Conservation (phyloP, 176 grass and related monocot genomes). For the Bonia amplexicaulis region DNA sequence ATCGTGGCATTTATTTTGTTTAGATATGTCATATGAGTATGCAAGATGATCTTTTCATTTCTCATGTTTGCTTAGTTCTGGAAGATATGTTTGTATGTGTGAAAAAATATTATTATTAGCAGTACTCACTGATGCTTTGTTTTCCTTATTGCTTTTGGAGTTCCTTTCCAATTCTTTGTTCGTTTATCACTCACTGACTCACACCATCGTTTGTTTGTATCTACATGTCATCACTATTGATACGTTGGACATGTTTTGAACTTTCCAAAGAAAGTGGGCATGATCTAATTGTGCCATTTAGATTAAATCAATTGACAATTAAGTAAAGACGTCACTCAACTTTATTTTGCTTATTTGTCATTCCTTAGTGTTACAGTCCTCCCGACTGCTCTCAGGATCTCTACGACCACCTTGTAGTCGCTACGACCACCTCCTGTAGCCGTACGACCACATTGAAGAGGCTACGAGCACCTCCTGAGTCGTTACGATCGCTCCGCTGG, state of each 20-base stretch:
- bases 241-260: not conserved
- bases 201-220: not conserved
- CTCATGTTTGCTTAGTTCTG: conserved; percentile 10
- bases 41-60: not conserved
- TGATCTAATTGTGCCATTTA: not conserved
- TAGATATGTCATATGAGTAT: not conserved
- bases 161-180: not conserved
- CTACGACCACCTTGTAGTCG: too few relatives aligned
- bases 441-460: too few relatives aligned
- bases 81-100: conserved; percentile 3
- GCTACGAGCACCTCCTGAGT: too few relatives aligned
- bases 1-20: conserved; percentile 4
- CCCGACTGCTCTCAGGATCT: too few relatives aligned
- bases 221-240: not conserved
- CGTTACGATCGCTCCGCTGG: too few relatives aligned
- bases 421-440: too few relatives aligned
- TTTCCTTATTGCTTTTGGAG: not conserved
- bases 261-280: not conserved
- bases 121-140: not conserved
- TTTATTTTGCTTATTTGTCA: not conserved
- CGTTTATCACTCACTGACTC: too few relatives aligned
- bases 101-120: not conserved
- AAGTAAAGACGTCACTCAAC: not conserved
- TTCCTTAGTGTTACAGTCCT: too few relatives aligned
- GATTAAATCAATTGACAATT: not conserved